Conservation (phyloP, 805 yeast genomes). For the Wickerhamiella allomyrinae region DNA sequence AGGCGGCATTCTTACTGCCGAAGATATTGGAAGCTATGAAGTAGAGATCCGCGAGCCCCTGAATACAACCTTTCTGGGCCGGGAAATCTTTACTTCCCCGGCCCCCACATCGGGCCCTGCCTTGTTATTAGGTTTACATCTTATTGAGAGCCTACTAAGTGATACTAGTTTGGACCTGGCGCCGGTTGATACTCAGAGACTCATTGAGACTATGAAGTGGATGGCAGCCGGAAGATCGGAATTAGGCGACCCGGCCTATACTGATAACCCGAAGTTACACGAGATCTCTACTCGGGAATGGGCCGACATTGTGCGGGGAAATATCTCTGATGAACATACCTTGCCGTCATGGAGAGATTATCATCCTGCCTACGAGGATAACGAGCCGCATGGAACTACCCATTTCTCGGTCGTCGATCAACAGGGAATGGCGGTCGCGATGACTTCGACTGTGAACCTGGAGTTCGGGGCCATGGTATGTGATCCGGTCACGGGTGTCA, state of each 20-base stretch:
- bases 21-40: slow-evolving; percentile 55
- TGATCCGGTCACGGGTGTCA: slow-evolving; percentile 68
- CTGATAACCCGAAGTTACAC: slow-evolving; percentile 26
- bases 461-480: slow-evolving; percentile 71
- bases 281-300: slow-evolving; percentile 41
- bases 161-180: slow-evolving; percentile 30
- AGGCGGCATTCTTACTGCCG: slow-evolving; percentile 52
- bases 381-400: slow-evolving; percentile 82
- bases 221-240: slow-evolving; percentile 74
- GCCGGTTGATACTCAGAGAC: slow-evolving; percentile 42
- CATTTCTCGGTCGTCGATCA: slow-evolving; percentile 71
- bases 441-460: slow-evolving; percentile 81
- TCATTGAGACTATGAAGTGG: slow-evolving; percentile 89
- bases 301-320: slow-evolving; percentile 35
- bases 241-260: slow-evolving; percentile 50
- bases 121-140: slow-evolving; percentile 54
- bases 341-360: slow-evolving; percentile 51
- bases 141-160: slow-evolving; percentile 36
- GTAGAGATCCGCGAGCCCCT: slow-evolving; percentile 35
- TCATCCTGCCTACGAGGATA: slow-evolving; percentile 60
- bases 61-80: slow-evolving; percentile 28
- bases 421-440: slow-evolving; percentile 60
- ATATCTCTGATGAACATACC: slow-evolving; percentile 46
- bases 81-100: slow-evolving; percentile 40
- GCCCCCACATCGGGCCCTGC: slow-evolving; percentile 84